These are phyloP conservation scores for Pulveroboletus ravenelii DNA, from an alignment of 768 basidiomycete species.

Conservation along the genomic window DNA sequence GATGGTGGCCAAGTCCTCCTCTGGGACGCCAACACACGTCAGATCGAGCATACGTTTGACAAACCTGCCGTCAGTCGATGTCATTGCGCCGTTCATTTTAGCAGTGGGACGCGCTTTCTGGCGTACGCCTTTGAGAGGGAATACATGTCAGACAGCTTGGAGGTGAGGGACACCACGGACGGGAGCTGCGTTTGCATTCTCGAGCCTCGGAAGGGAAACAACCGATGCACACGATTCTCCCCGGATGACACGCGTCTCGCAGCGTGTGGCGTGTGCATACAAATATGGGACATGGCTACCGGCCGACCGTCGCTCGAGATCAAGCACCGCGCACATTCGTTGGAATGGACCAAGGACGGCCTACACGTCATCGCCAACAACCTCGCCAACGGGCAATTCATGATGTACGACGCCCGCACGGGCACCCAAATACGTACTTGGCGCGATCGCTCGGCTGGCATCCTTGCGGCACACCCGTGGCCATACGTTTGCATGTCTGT, in stretches of 20 bases:
- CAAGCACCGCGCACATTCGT: constrained; percentile 23
- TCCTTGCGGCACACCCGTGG: constrained; percentile 12
- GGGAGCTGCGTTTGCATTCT: constrained; percentile 15
- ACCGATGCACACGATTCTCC: constrained; percentile 24
- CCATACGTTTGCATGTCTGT: constrained; percentile 23
- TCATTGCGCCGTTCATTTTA: constrained; percentile 22
- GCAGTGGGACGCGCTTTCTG: constrained; percentile 15
- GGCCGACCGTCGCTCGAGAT: constrained; percentile 21
- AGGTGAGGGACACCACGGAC: constrained; percentile 13
- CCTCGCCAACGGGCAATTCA: constrained; percentile 22
- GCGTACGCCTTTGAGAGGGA: constrained; percentile 21
- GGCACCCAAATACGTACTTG: constrained; percentile 19
- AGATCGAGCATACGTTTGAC: constrained; percentile 23
- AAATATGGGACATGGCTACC: constrained; percentile 19
- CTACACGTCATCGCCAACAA: constrained; percentile 17
- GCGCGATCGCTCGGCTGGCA: constrained; percentile 9
- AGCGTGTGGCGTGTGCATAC: constrained; percentile 22
- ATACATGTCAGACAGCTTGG: constrained; percentile 23
- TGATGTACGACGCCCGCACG: constrained; percentile 18
- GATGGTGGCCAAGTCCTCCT: constrained; percentile 22
- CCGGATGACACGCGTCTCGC: constrained; percentile 22
- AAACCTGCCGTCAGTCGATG: constrained; percentile 21
- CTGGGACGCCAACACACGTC: constrained; percentile 20
- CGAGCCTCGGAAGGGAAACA: constrained; percentile 21
- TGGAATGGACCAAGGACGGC: constrained; percentile 24